phyloP scores from a whole-genome alignment of 164 flowering plant species.

The Brasenia schreberi region DNA sequence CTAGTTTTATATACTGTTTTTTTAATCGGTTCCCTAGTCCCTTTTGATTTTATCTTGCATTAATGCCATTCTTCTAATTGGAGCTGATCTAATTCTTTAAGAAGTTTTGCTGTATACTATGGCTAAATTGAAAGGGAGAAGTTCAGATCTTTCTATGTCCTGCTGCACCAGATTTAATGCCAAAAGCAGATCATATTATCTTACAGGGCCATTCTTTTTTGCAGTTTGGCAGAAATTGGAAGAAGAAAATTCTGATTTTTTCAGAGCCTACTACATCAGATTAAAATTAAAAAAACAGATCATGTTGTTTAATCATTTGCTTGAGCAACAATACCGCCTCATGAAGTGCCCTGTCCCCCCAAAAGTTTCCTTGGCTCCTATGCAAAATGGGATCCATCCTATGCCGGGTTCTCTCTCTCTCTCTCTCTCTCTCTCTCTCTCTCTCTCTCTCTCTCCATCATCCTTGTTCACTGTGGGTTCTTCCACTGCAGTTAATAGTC shows the following conservation, averaged over 20 bases:
- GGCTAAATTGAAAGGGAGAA: too few relatives aligned
- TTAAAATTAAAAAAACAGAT: slow-evolving; percentile 90
- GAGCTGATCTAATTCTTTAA: too few relatives aligned
- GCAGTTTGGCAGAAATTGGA: slow-evolving; percentile 98
- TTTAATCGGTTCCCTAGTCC: too few relatives aligned
- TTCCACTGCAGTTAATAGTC: slow-evolving; percentile 85
- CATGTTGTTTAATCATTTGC: slow-evolving; percentile 72
- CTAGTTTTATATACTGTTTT: too few relatives aligned
- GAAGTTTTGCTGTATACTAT: too few relatives aligned
- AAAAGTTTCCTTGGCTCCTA: slow-evolving; percentile 75
- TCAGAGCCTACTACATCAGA: slow-evolving; percentile 89
- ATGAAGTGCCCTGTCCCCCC: slow-evolving; percentile 65
- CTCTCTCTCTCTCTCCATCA: slow-evolving; percentile 2
- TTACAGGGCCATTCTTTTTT: slow-evolving; percentile 3
- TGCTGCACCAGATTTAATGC: too few relatives aligned
- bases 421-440: not conserved
- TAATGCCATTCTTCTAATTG: too few relatives aligned
- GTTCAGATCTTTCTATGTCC: too few relatives aligned
- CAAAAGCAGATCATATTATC: too few relatives aligned
- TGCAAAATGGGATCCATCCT: slow-evolving; percentile 90
- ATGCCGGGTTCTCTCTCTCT: slow-evolving; percentile 49
- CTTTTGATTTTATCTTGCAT: too few relatives aligned
- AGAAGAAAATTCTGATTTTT: slow-evolving; percentile 96
- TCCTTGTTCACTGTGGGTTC: slow-evolving; percentile 26
- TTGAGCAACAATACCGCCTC: slow-evolving; percentile 77